phyloP scores from a whole-genome alignment of 2,329 filamentous ascomycete genomes.

The Penicillium sp. region DNA sequence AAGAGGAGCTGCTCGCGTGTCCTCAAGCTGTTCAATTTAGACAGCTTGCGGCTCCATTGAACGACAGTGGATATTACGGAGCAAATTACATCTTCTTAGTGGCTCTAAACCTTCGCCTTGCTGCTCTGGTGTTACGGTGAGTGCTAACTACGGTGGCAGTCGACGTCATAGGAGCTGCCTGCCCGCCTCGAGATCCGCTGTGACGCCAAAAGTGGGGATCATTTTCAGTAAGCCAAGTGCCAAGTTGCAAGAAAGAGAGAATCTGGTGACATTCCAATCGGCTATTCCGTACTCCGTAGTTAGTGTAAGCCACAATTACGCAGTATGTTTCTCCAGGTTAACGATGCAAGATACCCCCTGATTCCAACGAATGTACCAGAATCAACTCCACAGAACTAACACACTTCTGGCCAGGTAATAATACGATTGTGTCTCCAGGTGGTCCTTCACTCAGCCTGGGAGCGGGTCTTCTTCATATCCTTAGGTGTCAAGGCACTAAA shows the following conservation, averaged over 20 bases:
- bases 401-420: neutral
- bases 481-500: conserved; percentile 21
- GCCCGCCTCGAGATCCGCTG: conserved; percentile 1
- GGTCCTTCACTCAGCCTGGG: conserved; percentile 5
- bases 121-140: conserved; percentile 9
- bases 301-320: conserved; percentile 11
- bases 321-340: conserved; percentile 14
- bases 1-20: conserved; percentile 12
- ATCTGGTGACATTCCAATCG: conserved; percentile 10
- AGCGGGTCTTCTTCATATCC: conserved; percentile 11
- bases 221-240: conserved; percentile 2
- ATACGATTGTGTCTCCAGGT: too few relatives aligned
- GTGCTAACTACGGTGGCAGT: conserved; percentile 7
- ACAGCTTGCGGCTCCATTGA: neutral
- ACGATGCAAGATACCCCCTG: conserved; percentile 3
- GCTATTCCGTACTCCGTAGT: too few relatives aligned
- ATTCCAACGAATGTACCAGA: conserved; percentile 4
- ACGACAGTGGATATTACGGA: conserved; percentile 21
- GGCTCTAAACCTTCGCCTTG: conserved; percentile 4
- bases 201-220: conserved; percentile 11
- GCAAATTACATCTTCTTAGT: neutral
- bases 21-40: neutral
- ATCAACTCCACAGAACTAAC: neutral
- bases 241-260: conserved; percentile 1
- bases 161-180: conserved; percentile 13